Conservation (phyloP, 495 filamentous ascomycete species). For the Neohortaea acidophila region DNA sequence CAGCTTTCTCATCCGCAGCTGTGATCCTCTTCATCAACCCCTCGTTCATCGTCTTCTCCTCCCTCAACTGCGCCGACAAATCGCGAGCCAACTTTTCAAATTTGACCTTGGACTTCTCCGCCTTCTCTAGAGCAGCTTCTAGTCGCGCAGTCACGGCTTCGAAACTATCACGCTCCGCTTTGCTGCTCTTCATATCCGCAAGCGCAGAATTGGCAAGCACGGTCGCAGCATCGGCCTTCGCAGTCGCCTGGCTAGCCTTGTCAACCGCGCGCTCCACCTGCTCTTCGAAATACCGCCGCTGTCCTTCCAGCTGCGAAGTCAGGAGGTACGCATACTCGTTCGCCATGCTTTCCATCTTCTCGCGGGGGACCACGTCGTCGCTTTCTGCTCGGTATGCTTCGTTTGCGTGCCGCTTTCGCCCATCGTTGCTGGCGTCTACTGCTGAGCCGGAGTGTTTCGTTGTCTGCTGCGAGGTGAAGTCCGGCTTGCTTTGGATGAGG, state of each 20-base stretch:
- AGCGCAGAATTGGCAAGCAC: conserved; percentile 37
- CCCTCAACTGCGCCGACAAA: conserved; percentile 62
- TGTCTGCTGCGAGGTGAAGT: conserved; percentile 14
- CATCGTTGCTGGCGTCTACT: conserved; percentile 31
- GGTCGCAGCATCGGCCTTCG: conserved; percentile 47
- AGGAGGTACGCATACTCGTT: conserved; percentile 90
- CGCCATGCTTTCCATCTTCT: conserved; percentile 83
- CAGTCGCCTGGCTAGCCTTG: conserved; percentile 64
- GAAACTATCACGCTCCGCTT: conserved; percentile 37
- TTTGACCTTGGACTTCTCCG: conserved; percentile 50
- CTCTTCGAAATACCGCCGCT: conserved; percentile 88
- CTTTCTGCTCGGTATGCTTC: conserved; percentile 25
- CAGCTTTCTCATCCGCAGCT: conserved; percentile 36
- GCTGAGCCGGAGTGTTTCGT: conserved; percentile 15
- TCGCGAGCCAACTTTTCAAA: conserved; percentile 59
- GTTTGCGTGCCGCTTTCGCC: conserved; percentile 19
- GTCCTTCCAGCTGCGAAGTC: conserved; percentile 77
- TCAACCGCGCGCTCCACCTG: conserved; percentile 80
- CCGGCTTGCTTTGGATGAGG: conserved; percentile 73
- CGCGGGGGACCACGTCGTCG: conserved; percentile 64
- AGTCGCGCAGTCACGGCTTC: conserved; percentile 46
- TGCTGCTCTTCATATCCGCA: conserved; percentile 37
- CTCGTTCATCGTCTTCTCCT: conserved; percentile 74
- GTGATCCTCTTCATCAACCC: conserved; percentile 63
- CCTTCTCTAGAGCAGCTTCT: conserved; percentile 54